These are phyloP conservation scores for Suillus lakei DNA, from an alignment of 768 basidiomycete species.

Conservation along the genomic window DNA sequence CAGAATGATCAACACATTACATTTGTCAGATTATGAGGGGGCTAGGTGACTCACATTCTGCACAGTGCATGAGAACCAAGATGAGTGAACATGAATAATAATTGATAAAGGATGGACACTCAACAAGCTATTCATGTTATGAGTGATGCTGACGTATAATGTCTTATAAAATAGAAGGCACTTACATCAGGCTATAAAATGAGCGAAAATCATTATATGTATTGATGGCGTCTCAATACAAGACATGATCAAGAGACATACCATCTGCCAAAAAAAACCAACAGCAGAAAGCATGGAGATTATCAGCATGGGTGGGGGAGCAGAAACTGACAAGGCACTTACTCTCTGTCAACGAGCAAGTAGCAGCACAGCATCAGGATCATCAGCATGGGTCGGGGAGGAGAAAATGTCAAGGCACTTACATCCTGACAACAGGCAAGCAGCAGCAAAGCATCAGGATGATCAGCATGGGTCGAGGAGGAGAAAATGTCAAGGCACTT, in stretches of 20 bases:
- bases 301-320: no score
- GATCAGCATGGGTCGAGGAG: no score
- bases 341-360: no score
- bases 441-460: no score
- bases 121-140: not conserved
- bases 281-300: no score
- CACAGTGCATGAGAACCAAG: not conserved
- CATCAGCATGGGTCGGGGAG: no score
- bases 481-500: no score
- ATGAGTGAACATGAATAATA: not conserved
- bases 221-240: not conserved
- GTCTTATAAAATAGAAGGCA: not conserved
- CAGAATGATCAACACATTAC: not conserved
- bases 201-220: not conserved
- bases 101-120: not conserved
- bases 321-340: no score
- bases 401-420: no score
- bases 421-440: no score
- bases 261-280: not conserved
- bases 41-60: not conserved
- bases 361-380: no score
- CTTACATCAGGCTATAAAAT: not conserved
- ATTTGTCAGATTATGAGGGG: not conserved
- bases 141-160: not conserved
- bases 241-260: not conserved